Evolutionary conservation across 345 rosid genomes (phyloP), one percentile per base, ranked within the genome.

Genomic region (Eucalyptus victrix): DNA sequence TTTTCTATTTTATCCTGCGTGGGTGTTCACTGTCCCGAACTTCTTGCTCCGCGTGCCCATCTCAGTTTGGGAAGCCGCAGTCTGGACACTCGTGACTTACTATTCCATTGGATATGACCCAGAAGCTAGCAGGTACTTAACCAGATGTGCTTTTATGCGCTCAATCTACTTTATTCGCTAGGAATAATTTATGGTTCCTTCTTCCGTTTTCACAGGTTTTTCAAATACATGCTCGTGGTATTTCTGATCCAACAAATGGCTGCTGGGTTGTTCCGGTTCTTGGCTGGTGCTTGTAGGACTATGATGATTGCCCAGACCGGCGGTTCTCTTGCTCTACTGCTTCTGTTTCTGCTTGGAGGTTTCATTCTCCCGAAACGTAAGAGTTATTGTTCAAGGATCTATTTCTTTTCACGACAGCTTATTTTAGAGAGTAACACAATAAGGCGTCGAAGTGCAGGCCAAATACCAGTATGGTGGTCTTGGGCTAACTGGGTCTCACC

Each of bases 401-500:
- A 67, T 87, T 88, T 60, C 23, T 90, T 65, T 65, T 65, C 9
- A 81, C 12, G 9, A 15, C 76, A 65, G 40, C 76, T 65, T 65
- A 65, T 65, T 65, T 65, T 40, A 76, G 30, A 37, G 28, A 72
- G 45, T 76, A 76, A 76, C 47, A 12, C 47, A 76, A 76, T 76
- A 12, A 40, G 85, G 85, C 85, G 40, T 76, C 47, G 3, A 76
- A 76, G 30, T 76, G 92, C 94, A 96, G 99, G 89, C 86, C 56
- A 94, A 42, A 96, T 98, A 90, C 99, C 99, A 51, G 87, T 28
- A 13, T 96, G 99, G 97, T 98, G 98, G 98, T 85, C 86, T 40
- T 98, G 99, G 99, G 99, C 92, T 87, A 94, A 98, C 88, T 98
- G 99, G 99, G 89, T 96, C 86, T 98, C 99, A 42, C 99, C 99